Evolutionary conservation across 2,329 filamentous ascomycete species (phyloP).

Genomic region (Diaporthe sp.): DNA sequence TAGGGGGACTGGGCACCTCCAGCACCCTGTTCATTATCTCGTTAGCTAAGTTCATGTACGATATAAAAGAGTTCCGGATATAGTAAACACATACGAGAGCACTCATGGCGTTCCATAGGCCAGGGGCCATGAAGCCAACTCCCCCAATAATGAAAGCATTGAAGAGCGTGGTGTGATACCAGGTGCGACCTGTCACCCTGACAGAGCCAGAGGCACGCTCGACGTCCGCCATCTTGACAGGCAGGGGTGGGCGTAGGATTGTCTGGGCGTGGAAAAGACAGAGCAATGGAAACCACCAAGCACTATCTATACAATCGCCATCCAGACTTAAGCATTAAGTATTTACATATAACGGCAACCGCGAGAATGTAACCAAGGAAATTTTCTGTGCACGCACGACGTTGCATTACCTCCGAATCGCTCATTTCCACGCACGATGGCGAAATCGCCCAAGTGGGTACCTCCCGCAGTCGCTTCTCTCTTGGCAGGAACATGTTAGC

Average conservation of each 20-base stretch:
- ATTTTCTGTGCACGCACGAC: neutral
- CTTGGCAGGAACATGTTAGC: neutral
- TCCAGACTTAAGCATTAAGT: neutral
- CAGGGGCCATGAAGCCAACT: conserved; percentile 23
- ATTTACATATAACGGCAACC: neutral
- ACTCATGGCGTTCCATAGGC: conserved; percentile 23
- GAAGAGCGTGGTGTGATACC: conserved; percentile 26
- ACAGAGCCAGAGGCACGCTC: conserved; percentile 15
- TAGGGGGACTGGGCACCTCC: conserved; percentile 14
- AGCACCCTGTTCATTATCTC: neutral
- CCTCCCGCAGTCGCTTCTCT: conserved; percentile 6
- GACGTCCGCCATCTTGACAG: conserved; percentile 9
- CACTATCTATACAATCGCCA: neutral
- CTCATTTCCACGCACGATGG: conserved; percentile 16
- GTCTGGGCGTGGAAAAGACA: neutral
- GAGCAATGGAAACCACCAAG: neutral
- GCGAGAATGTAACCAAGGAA: neutral
- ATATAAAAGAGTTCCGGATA: fast-evolving
- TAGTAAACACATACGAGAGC: neutral
- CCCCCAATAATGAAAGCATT: conserved; percentile 23
- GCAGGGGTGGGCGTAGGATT: neutral
- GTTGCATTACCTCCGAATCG: conserved; percentile 17
- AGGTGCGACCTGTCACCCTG: neutral
- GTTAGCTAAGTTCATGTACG: neutral
- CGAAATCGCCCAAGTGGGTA: conserved; percentile 26